Evolutionary conservation across 2,329 filamentous ascomycete species (phyloP).

Genomic region (Pleomassaria siparia): DNA sequence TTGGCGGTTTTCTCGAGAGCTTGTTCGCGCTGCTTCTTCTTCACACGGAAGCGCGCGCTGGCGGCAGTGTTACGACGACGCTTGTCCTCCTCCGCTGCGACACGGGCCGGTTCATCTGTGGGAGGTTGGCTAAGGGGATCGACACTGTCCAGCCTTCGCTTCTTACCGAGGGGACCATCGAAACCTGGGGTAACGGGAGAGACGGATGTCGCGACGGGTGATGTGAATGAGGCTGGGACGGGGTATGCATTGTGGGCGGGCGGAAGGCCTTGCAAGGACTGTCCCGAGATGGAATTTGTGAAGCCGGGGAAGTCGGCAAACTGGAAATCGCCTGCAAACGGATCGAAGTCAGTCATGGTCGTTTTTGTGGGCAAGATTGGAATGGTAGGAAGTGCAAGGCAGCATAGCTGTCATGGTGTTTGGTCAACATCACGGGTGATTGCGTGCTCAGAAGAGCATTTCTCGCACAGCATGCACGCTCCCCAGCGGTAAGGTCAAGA

Average conservation of each 20-base stretch:
- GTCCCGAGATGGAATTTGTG: conserved; percentile 31
- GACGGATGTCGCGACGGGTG: conserved; percentile 26
- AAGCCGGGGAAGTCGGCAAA: conserved; percentile 51
- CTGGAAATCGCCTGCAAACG: conserved; percentile 46
- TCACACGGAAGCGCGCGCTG: conserved; percentile 56
- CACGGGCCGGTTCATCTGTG: conserved; percentile 49
- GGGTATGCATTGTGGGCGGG: conserved; percentile 31
- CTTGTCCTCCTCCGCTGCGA: conserved; percentile 56
- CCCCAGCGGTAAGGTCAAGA: conserved; percentile 19
- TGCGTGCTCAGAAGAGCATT: conserved; percentile 37
- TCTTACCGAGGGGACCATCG: conserved; percentile 41
- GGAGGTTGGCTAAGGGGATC: conserved; percentile 33
- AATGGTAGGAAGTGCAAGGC: conserved; percentile 10
- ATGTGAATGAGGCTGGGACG: conserved; percentile 29
- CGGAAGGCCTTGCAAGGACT: conserved; percentile 31
- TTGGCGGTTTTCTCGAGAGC: conserved; percentile 54
- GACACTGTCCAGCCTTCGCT: conserved; percentile 49
- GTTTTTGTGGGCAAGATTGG: conserved; percentile 3
- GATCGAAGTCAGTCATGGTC: conserved; percentile 40
- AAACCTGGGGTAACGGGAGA: conserved; percentile 34
- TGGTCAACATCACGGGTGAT: conserved; percentile 26
- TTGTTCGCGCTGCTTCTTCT: conserved; percentile 59
- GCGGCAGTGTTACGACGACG: conserved; percentile 56
- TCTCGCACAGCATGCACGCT: conserved; percentile 7
- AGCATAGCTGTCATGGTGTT: conserved; percentile 15